These are phyloP conservation scores for Lachancea dasiensis DNA, from an alignment of 805 yeast species.

Conservation along the genomic window DNA sequence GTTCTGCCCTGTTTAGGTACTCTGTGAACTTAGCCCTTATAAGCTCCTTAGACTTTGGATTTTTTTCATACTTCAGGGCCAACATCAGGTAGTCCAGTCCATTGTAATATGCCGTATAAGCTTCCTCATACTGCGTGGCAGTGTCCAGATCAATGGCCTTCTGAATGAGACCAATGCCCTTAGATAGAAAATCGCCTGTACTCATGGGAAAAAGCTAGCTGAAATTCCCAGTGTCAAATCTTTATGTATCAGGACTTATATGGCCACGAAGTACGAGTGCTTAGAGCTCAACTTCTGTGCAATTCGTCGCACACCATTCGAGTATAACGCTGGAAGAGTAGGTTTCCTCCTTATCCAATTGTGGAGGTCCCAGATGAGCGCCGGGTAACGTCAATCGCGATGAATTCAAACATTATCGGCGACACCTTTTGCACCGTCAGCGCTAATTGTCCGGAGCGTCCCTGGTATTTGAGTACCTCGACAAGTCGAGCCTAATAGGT, in stretches of 20 bases:
- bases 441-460: not conserved
- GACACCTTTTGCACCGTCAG: too few relatives aligned
- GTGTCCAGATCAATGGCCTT: slow-evolving; percentile 93
- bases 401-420: too few relatives aligned
- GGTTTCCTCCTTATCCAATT: slow-evolving; percentile 4
- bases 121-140: slow-evolving; percentile 85
- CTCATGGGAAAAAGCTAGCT: slow-evolving; percentile 35
- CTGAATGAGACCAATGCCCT: slow-evolving; percentile 92
- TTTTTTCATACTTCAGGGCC: slow-evolving; percentile 92
- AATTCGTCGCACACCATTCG: too few relatives aligned
- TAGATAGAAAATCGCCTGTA: slow-evolving; percentile 73
- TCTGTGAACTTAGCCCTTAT: slow-evolving; percentile 87
- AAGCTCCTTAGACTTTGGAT: slow-evolving; percentile 79
- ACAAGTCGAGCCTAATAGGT: slow-evolving; percentile 29
- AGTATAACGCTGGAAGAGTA: too few relatives aligned
- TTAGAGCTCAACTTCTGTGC: not conserved
- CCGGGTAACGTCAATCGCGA: not conserved
- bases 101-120: slow-evolving; percentile 85
- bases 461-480: slow-evolving; percentile 16
- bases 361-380: not conserved
- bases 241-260: not conserved
- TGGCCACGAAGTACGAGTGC: not conserved
- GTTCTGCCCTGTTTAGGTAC: slow-evolving; percentile 89
- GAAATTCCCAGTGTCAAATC: too few relatives aligned
- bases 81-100: slow-evolving; percentile 93